phyloP scores from a whole-genome alignment of 2,329 filamentous ascomycete genomes.

The Aspergillus jensenii region DNA sequence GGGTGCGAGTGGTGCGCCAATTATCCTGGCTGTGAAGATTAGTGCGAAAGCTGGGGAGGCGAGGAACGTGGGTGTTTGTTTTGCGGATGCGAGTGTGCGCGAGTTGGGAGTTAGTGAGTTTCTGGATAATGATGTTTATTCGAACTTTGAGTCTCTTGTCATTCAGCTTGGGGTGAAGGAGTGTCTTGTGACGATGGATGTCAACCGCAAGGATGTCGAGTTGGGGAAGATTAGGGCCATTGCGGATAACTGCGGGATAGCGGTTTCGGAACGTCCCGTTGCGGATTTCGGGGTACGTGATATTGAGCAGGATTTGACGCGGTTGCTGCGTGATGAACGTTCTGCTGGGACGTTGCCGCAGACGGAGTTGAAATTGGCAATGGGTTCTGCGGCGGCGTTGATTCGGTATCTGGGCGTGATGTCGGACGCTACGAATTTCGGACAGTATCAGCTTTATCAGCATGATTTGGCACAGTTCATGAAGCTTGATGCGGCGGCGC shows the following conservation, averaged over 20 bases:
- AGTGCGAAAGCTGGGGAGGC: constrained; percentile 83
- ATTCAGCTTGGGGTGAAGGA: constrained; percentile 97
- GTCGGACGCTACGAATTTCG: constrained; percentile 91
- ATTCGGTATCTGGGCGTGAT: constrained; percentile 93
- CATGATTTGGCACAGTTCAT: constrained; percentile 96
- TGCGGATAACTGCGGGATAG: constrained; percentile 87
- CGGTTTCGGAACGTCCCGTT: constrained; percentile 74
- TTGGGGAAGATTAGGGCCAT: constrained; percentile 83
- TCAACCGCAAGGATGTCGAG: constrained; percentile 80
- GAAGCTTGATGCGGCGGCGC: constrained; percentile 92
- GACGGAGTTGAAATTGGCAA: constrained; percentile 90
- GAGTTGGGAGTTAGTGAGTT: constrained; percentile 98
- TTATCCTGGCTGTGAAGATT: constrained; percentile 93
- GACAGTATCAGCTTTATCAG: constrained; percentile 95
- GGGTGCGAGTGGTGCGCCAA: constrained; percentile 81
- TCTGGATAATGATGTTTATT: constrained; percentile 97
- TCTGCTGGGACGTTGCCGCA: constrained; percentile 76
- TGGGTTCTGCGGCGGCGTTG: constrained; percentile 88
- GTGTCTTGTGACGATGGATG: constrained; percentile 80
- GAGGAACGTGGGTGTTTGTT: constrained; percentile 88
- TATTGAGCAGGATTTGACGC: constrained; percentile 90
- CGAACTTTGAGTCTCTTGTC: constrained; percentile 92
- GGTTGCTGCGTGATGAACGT: constrained; percentile 83
- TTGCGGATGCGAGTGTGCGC: constrained; percentile 92
- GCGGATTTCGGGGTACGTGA: constrained; percentile 84